phyloP scores from a whole-genome alignment of 495 filamentous ascomycete genomes.

The Penicillium ucsense region DNA sequence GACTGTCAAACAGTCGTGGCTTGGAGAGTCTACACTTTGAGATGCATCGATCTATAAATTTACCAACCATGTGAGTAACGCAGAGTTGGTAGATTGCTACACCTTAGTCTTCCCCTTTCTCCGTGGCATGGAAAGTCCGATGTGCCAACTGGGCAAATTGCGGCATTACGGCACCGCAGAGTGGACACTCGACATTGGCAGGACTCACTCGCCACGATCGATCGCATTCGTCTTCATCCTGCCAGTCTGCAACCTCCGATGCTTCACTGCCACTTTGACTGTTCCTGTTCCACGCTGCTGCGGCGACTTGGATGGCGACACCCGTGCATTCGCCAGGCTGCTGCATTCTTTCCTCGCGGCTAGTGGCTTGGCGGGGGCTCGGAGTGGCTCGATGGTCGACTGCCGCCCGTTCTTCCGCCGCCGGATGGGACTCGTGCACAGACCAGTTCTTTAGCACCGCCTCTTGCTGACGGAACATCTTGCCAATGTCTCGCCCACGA shows the following conservation, averaged over 20 bases:
- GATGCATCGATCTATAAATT: too few species aligned
- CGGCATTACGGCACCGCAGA: constrained; percentile 58
- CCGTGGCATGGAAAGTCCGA: constrained; percentile 50
- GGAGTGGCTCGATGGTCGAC: background rate
- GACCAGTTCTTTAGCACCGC: constrained; percentile 54
- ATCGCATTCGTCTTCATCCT: constrained; percentile 31
- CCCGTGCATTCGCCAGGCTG: background rate
- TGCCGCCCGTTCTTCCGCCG: constrained; percentile 1
- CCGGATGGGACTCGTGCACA: background rate
- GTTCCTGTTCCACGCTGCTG: too few species aligned
- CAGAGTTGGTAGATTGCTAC: background rate
- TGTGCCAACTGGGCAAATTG: constrained; percentile 66
- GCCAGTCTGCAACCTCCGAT: constrained; percentile 8
- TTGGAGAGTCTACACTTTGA: too few species aligned
- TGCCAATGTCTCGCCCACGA: constrained; percentile 49
- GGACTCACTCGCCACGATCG: constrained; percentile 1
- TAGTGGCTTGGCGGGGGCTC: background rate
- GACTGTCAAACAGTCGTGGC: too few species aligned
- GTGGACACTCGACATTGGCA: constrained; percentile 36
- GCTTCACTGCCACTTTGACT: background rate
- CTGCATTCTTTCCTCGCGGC: constrained; percentile 6
- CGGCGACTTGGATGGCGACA: background rate
- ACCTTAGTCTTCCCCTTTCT: background rate
- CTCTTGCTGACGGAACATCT: constrained; percentile 63
- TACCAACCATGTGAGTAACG: too few species aligned